A percentile compares a stretch with the other conserved stretches of the same genome.
Evolutionary conservation across 1,284 basidiomycete genomes (phyloP).

Genomic region (Pseudozyma thailandica): DNA sequence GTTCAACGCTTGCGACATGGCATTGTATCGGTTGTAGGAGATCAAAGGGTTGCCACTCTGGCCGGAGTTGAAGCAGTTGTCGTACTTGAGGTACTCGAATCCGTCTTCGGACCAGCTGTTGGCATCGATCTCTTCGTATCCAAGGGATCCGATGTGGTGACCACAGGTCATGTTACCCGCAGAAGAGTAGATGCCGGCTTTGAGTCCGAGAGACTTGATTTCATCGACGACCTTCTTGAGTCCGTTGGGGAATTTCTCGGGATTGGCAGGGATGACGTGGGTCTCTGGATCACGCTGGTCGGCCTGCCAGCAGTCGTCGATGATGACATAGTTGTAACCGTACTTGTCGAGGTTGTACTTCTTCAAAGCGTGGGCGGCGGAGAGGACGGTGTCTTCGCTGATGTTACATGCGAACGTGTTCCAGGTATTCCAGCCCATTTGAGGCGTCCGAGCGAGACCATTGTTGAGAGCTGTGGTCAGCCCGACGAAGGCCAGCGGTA

Average conservation of each 20-base stretch:
- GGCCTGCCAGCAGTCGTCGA: slow-evolving; percentile 68
- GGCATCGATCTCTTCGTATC: slow-evolving; percentile 72
- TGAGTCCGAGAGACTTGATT: slow-evolving; percentile 71
- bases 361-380: slow-evolving; percentile 64
- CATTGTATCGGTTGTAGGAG: slow-evolving; percentile 66
- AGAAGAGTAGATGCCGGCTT: slow-evolving; percentile 72
- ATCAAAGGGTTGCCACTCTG: slow-evolving; percentile 20
- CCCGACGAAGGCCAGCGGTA: slow-evolving; percentile 14
- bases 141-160: slow-evolving; percentile 71
- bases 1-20: slow-evolving; percentile 73
- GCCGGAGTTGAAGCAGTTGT: slow-evolving; percentile 69
- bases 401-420: slow-evolving; percentile 66
- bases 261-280: slow-evolving; percentile 69
- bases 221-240: slow-evolving; percentile 70
- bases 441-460: slow-evolving; percentile 26
- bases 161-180: slow-evolving; percentile 69
- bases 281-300: slow-evolving; percentile 68
- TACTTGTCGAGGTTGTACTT: slow-evolving; percentile 56
- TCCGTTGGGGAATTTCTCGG: slow-evolving; percentile 71
- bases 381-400: slow-evolving; percentile 58
- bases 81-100: slow-evolving; percentile 68
- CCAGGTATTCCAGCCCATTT: slow-evolving; percentile 59
- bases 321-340: slow-evolving; percentile 54
- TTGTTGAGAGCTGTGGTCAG: slow-evolving; percentile 19
- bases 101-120: slow-evolving; percentile 43